These are phyloP conservation scores for Plasmodium billcollinsi DNA, from an alignment of 169 alveolate genomes.

Conservation along the genomic window DNA sequence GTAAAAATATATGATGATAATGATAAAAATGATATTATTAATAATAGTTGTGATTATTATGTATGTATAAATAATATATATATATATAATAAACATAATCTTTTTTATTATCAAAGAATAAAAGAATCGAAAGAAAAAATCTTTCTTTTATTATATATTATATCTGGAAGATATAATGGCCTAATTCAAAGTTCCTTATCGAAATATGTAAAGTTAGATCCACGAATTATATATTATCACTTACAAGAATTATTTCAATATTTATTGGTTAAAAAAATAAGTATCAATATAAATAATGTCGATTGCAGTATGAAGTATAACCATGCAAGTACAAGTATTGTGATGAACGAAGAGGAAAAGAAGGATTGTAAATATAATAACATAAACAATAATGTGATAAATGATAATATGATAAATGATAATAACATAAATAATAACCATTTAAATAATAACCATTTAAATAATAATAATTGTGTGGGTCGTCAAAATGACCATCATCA, in stretches of 20 bases:
- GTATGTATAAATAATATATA: slow-evolving; percentile 59
- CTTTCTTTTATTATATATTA: slow-evolving; percentile 34
- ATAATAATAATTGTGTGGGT: too few species aligned
- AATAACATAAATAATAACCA: too few species aligned
- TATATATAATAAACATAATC: slow-evolving; percentile 66
- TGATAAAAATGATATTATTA: slow-evolving; percentile 10
- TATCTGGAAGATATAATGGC: slow-evolving; percentile 57
- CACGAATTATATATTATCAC: slow-evolving; percentile 49
- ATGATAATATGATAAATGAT: too few species aligned
- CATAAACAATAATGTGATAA: too few species aligned
- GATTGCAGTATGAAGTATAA: slow-evolving; percentile 9
- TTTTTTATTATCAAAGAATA: slow-evolving; percentile 69
- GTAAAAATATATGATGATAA: neutral
- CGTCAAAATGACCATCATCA: too few species aligned
- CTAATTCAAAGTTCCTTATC: slow-evolving; percentile 58
- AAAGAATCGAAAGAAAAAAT: slow-evolving; percentile 75
- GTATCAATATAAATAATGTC: slow-evolving; percentile 41
- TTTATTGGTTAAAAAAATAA: slow-evolving; percentile 69
- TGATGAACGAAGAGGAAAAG: too few species aligned
- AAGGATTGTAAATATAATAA: too few species aligned
- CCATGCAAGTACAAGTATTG: neutral
- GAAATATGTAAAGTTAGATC: slow-evolving; percentile 41
- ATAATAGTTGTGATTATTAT: slow-evolving; percentile 10
- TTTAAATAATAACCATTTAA: too few species aligned
- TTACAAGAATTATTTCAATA: slow-evolving; percentile 45